Evolutionary conservation across 495 filamentous ascomycete genomes (phyloP).

Genomic region (Talaromyces thailandensis): DNA sequence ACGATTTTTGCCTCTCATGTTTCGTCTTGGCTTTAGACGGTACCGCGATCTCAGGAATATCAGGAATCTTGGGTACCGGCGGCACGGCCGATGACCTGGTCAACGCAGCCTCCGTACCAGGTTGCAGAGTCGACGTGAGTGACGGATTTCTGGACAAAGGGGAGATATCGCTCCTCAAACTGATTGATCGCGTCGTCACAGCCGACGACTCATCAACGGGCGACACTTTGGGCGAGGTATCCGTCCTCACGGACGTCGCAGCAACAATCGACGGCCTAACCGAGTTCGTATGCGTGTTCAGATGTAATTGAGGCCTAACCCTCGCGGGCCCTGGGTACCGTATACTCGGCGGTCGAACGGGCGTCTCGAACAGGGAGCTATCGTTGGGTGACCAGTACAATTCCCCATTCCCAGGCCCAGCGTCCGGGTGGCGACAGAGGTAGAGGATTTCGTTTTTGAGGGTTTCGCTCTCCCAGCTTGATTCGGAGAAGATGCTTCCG

Average conservation of each 20-base stretch:
- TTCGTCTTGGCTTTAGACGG: conserved; percentile 12
- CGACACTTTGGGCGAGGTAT: conserved; percentile 15
- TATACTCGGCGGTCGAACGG: conserved; percentile 23
- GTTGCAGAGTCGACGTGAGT: background rate
- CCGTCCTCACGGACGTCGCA: conserved; percentile 18
- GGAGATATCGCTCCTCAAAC: background rate
- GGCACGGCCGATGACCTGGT: background rate
- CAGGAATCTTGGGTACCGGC: conserved; percentile 15
- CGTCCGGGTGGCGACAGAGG: conserved; percentile 31
- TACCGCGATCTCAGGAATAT: conserved; percentile 8
- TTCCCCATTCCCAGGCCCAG: conserved; percentile 15
- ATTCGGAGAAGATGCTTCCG: conserved; percentile 27
- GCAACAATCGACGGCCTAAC: conserved; percentile 18
- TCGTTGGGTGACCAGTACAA: conserved; percentile 22
- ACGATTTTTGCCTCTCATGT: conserved; percentile 30
- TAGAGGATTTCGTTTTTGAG: conserved; percentile 34
- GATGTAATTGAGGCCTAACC: conserved; percentile 22
- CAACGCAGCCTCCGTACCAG: conserved; percentile 3
- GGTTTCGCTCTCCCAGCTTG: conserved; percentile 33
- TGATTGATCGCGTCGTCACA: background rate
- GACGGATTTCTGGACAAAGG: conserved; percentile 2
- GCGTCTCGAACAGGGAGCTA: conserved; percentile 21
- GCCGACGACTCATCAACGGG: conserved; percentile 15
- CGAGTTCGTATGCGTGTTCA: conserved; percentile 22
- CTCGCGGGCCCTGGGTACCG: conserved; percentile 25